Evolutionary conservation across 2,329 filamentous ascomycete genomes (phyloP), one percentile per base, ranked within the genome.

Genomic region (Colletotrichum viniferum): DNA sequence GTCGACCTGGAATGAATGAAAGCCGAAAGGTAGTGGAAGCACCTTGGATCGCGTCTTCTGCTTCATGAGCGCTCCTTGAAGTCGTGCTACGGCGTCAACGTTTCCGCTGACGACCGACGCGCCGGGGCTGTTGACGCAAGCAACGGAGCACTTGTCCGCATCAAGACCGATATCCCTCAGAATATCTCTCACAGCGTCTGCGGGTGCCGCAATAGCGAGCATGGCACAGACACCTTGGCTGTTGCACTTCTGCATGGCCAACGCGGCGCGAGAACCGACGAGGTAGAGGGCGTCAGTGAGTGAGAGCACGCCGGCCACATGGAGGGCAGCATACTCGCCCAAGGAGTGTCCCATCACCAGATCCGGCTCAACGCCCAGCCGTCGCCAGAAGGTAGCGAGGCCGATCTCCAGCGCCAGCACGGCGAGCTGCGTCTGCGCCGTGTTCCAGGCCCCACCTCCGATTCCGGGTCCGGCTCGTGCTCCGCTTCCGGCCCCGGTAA

Each of bases 41-140:
- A 78, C 66, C 4, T 80, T 79, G 12, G 65, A 84, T 81, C 82
- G 88, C n/a, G 48, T n/a, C 16, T 58, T 30, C 16, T 30, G 55
- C 24, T 58, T 52, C 43, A 52, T 52, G n/a, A 52, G 43, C n/a
- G 43, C 43, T 21, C 43, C 43, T 2, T 52, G 43, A 4, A 58
- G 16, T 3, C 26, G 21, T 58, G 55, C 55, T 18, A 58, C 26
- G 14, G 13, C 55, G 18, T 36, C 60, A 34, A 43, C 60, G 7
- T n/a, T 34, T 12, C 91, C 87, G 78, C 90, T 89, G 24, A 94
- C 83, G 16, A 94, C 92, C 36, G 89, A 93, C 79, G 92, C 90
- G 48, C 88, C 85, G 0, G 89, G 90, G 0, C 90, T 89, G 80
- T 95, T 95, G 80, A 93, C 87, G 82, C 94, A 95, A 2, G 93